Conservation (phyloP, 2,329 filamentous ascomycete species). For the Elsinoe necatrix region DNA sequence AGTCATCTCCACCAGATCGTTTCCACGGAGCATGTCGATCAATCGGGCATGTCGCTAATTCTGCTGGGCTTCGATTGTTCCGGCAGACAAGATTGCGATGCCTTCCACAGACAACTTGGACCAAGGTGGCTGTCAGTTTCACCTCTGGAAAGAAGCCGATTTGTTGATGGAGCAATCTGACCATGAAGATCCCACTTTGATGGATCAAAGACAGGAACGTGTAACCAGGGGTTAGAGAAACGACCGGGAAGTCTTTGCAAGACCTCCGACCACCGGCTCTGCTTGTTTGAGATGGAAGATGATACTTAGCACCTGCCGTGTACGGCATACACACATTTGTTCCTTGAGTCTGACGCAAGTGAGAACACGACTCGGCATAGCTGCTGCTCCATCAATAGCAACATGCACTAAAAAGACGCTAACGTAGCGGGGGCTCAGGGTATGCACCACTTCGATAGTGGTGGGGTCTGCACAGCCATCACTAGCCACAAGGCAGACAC, state of each 20-base stretch:
- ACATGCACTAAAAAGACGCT: neutral
- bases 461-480: conserved; percentile 7
- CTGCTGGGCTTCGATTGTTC: neutral
- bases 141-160: neutral
- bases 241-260: neutral
- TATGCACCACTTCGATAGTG: neutral
- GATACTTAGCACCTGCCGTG: neutral
- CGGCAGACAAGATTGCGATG: neutral
- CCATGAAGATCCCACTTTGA: neutral
- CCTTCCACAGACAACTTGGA: neutral
- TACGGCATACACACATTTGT: neutral
- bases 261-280: neutral
- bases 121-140: neutral
- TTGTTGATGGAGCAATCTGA: neutral
- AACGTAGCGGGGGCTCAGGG: neutral
- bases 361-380: neutral
- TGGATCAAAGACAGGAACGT: neutral
- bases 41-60: neutral
- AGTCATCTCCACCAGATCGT: neutral
- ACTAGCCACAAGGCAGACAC: conserved; percentile 9
- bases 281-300: neutral
- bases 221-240: neutral
- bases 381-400: conserved; percentile 5
- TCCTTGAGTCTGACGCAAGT: neutral
- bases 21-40: neutral